phyloP scores from a whole-genome alignment of 352 stramenopile species.

The Pythium phragmiticola region DNA sequence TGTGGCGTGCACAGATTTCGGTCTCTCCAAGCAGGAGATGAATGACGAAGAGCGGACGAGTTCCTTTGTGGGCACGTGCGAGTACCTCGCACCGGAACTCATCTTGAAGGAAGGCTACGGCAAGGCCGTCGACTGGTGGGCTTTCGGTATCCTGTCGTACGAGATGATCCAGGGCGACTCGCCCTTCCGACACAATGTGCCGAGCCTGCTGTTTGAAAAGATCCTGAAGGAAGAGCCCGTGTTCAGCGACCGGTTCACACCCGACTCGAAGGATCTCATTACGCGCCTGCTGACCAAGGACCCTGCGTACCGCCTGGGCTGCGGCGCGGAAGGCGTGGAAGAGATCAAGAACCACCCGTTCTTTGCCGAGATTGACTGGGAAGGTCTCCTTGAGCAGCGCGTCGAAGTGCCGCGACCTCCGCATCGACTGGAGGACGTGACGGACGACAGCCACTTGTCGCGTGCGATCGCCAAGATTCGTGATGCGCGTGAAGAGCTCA shows the following conservation, averaged over 20 bases:
- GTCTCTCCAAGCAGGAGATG: constrained; percentile 74
- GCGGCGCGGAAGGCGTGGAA: constrained; percentile 54
- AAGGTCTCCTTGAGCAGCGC: constrained; percentile 48
- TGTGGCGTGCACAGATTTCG: constrained; percentile 71
- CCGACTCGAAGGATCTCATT: constrained; percentile 66
- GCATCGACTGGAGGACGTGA: constrained; percentile 74
- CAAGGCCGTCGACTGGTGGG: constrained; percentile 76
- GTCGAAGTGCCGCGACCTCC: constrained; percentile 68
- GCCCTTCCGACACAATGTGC: constrained; percentile 65
- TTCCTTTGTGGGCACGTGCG: constrained; percentile 72
- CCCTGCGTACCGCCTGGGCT: constrained; percentile 48
- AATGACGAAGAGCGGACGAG: constrained; percentile 65
- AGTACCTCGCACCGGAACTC: constrained; percentile 71
- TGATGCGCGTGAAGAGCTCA: constrained; percentile 66
- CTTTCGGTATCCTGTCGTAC: constrained; percentile 70
- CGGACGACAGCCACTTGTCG: constrained; percentile 59
- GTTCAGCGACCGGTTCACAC: constrained; percentile 69
- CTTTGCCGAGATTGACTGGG: constrained; percentile 72
- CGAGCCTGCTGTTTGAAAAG: constrained; percentile 74
- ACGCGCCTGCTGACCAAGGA: constrained; percentile 58
- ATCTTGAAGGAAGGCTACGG: constrained; percentile 73
- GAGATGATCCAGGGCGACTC: constrained; percentile 79
- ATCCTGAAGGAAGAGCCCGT: constrained; percentile 72
- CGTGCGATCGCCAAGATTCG: constrained; percentile 68
- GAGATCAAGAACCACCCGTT: constrained; percentile 75